Base-by-base conservation (phyloP, 768 basidiomycete species). In the Austroboletus eburneus region DNA sequence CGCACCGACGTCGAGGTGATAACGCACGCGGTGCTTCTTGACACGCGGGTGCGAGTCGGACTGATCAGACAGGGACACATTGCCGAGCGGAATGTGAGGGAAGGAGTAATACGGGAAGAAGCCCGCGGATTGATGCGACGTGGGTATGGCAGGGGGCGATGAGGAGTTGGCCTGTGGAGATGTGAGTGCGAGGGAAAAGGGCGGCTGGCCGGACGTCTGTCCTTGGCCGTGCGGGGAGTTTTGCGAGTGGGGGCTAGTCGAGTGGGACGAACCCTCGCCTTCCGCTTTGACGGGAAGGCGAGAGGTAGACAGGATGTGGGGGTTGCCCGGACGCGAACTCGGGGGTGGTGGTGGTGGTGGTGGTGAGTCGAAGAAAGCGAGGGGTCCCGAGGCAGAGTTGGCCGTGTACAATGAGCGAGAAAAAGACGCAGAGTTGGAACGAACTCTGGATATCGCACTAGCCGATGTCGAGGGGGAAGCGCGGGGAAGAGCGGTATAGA, bases 1-100 rank as follows among this genome's bases (percentile, higher is more conserved):
- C 12, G 89, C 89, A 14, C 86, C 90, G 13, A 84, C 80, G 41
- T 89, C 83, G 29, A 93, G 74, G 51, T 77, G 72, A 53, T 72
- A 78, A 29, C 72, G 60, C 52, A 58, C 60, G 39, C 57, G 56
- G 21, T 63, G 59, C 39, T 64, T 59, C 59, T 68, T 68, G 44
- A 58, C 49, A 35, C 57, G 61, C 30, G 61, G 64, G 37, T 58
- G 62, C 35, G 62, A 62, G 33, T 58, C 61, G 14, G 51, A 63
- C 32, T 49, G 61, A 45, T 42, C 66, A 32, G 62, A 39, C 2
- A 60, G 45, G 7, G 63, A 55, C 23, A 61, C 54, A 42, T 59
- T 59, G 34, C 59, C 61, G 36, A 57, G 61, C 18, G 61, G 59
- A 32, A 62, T 61, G 22, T 58, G 60, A n/a, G 61, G 52, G 55